Evolutionary conservation across 2,329 filamentous ascomycete genomes (phyloP).

Genomic region (Fusarium sacchari): DNA sequence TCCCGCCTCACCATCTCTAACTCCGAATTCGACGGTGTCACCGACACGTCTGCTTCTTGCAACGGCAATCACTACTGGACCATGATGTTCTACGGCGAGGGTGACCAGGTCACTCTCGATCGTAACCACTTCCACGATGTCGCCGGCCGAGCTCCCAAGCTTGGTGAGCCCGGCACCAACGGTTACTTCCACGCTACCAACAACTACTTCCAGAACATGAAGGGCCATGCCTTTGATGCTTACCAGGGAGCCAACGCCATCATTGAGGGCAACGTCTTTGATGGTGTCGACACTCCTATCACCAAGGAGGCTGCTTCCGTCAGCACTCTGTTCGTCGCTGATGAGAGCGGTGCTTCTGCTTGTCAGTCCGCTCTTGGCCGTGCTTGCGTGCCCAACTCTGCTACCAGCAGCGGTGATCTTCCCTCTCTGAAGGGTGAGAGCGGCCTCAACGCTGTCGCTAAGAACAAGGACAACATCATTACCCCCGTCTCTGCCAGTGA

Average conservation of each 20-base stretch:
- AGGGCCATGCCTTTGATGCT: slow-evolving; percentile 62
- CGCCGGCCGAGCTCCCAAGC: slow-evolving; percentile 44
- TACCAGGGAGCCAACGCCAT: slow-evolving; percentile 48
- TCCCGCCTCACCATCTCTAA: slow-evolving; percentile 50
- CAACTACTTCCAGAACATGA: slow-evolving; percentile 45
- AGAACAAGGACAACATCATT: slow-evolving; percentile 36
- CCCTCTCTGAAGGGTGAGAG: slow-evolving; percentile 32
- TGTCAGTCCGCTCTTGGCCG: slow-evolving; percentile 38
- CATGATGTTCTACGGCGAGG: slow-evolving; percentile 46
- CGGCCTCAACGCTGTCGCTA: slow-evolving; percentile 27
- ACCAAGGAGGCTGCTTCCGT: slow-evolving; percentile 43
- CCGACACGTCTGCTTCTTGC: slow-evolving; percentile 44
- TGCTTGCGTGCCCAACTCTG: slow-evolving; percentile 36
- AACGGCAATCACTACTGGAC: slow-evolving; percentile 49
- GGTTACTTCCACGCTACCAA: slow-evolving; percentile 42
- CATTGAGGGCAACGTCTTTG: slow-evolving; percentile 45
- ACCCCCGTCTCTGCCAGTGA: slow-evolving; percentile 39
- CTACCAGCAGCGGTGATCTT: slow-evolving; percentile 38
- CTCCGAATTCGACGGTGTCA: slow-evolving; percentile 53
- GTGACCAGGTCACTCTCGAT: slow-evolving; percentile 41
- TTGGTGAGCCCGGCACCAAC: slow-evolving; percentile 41
- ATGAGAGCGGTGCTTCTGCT: slow-evolving; percentile 26
- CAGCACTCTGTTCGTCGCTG: slow-evolving; percentile 30
- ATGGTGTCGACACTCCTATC: slow-evolving; percentile 47
- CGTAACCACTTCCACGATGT: slow-evolving; percentile 45